Evolutionary conservation across 140 eudicot species (phyloP).

Genomic region (Artemisia princeps): DNA sequence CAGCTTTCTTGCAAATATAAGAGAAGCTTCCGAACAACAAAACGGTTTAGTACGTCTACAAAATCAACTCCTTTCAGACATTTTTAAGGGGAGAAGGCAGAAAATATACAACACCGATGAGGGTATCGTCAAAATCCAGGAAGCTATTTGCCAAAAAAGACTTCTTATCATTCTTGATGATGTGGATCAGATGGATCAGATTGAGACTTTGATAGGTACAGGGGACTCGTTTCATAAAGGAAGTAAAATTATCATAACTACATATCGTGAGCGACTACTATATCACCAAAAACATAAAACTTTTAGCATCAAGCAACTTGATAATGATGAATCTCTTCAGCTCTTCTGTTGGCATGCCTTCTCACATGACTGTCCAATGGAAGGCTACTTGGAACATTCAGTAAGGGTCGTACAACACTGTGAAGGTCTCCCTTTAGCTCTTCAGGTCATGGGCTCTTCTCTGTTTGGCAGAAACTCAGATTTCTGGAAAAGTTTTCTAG

Average conservation of each 20-base stretch:
- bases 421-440: constrained; percentile 34
- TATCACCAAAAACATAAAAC: constrained; percentile 12
- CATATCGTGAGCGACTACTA: constrained; percentile 18
- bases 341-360: constrained; percentile 36
- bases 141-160: constrained; percentile 22
- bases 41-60: constrained; percentile 30
- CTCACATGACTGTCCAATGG: constrained; percentile 14
- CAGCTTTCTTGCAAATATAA: constrained; percentile 28
- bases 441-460: constrained; percentile 30
- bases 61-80: constrained; percentile 32
- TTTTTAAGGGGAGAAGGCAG: constrained; percentile 19
- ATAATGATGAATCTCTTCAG: constrained; percentile 23
- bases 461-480: constrained; percentile 24
- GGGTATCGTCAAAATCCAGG: constrained; percentile 24
- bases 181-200: constrained; percentile 27
- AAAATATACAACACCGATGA: constrained; percentile 23
- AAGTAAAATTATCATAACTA: constrained; percentile 28
- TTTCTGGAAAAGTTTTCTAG: constrained; percentile 23
- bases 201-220: constrained; percentile 22
- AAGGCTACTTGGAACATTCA: constrained; percentile 17
- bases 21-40: constrained; percentile 24
- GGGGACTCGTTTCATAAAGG: constrained; percentile 18
- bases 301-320: constrained; percentile 20
- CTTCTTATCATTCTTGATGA: constrained; percentile 32
- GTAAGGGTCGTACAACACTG: constrained; percentile 18